Evolutionary conservation across 257 asterid species (phyloP).

Genomic region (Ligustrum vulgare): DNA sequence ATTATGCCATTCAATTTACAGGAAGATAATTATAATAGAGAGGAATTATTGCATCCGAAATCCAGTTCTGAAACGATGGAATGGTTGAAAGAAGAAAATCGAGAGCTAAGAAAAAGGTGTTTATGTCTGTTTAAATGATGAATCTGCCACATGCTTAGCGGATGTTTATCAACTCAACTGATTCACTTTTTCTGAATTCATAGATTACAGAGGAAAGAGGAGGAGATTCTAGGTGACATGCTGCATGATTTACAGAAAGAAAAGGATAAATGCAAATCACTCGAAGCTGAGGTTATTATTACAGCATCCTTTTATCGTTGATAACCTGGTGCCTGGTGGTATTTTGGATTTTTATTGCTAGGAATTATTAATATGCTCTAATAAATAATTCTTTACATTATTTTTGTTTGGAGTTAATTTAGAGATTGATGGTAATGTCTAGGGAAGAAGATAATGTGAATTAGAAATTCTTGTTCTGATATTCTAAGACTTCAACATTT

Average conservation of each 20-base stretch:
- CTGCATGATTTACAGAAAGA: conserved; percentile 63
- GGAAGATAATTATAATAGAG: conserved; percentile 35
- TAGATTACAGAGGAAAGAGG: conserved; percentile 73
- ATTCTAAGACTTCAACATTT: not conserved
- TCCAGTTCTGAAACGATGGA: conserved; percentile 38
- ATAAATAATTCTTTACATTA: not conserved
- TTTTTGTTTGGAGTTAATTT: not conserved
- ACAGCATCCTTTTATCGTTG: not conserved
- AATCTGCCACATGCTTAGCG: conserved; percentile 5
- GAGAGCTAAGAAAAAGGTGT: conserved; percentile 63
- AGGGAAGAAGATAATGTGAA: not conserved
- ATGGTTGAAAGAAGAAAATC: conserved; percentile 72
- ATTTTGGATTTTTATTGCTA: not conserved
- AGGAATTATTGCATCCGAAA: conserved; percentile 35
- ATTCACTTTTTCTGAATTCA: conserved; percentile 18
- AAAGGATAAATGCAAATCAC: conserved; percentile 62
- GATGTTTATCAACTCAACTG: conserved; percentile 11
- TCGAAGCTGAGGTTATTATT: conserved; percentile 68
- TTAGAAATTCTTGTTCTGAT: not conserved
- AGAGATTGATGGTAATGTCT: not conserved
- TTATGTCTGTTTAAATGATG: conserved; percentile 16
- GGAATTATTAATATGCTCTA: not conserved
- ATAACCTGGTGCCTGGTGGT: conserved; percentile 7
- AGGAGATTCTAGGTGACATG: conserved; percentile 72
- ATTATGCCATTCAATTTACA: conserved; percentile 31